Conservation (phyloP, 2,329 filamentous ascomycete genomes). For the Xylariaceae sp. region DNA sequence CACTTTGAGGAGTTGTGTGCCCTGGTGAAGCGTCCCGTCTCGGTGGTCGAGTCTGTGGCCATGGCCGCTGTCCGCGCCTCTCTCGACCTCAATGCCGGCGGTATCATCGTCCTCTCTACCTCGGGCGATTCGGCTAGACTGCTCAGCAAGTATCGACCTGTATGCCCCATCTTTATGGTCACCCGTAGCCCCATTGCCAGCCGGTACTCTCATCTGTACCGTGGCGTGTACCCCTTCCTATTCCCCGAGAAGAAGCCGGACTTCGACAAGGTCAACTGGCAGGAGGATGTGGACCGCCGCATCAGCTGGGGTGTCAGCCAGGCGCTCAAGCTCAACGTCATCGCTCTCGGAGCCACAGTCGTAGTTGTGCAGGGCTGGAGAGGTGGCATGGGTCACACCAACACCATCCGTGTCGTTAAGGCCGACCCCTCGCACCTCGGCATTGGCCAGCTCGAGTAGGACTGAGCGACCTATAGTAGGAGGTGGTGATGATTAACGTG, state of each 20-base stretch:
- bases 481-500: neutral
- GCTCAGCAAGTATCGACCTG: conserved; percentile 95
- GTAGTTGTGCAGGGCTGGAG: conserved; percentile 88
- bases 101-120: conserved; percentile 92
- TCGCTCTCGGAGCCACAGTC: conserved; percentile 67
- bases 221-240: conserved; percentile 95
- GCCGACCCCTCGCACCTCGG: conserved; percentile 55
- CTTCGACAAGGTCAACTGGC: conserved; percentile 90
- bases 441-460: conserved; percentile 41
- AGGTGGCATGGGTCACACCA: conserved; percentile 87
- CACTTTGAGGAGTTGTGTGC: conserved; percentile 93
- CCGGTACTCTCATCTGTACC: conserved; percentile 90
- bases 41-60: conserved; percentile 86
- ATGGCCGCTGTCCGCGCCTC: conserved; percentile 96
- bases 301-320: conserved; percentile 94
- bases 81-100: conserved; percentile 92
- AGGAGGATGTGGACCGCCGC: conserved; percentile 95
- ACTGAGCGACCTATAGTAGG: neutral
- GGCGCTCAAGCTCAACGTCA: conserved; percentile 74
- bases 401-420: conserved; percentile 65
- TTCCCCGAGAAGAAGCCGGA: conserved; percentile 93
- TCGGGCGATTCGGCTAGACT: conserved; percentile 92
- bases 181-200: conserved; percentile 80
- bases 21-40: conserved; percentile 75
- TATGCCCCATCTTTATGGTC: conserved; percentile 99